Conservation (phyloP, 345 rosid genomes). For the Pistacia vera region DNA sequence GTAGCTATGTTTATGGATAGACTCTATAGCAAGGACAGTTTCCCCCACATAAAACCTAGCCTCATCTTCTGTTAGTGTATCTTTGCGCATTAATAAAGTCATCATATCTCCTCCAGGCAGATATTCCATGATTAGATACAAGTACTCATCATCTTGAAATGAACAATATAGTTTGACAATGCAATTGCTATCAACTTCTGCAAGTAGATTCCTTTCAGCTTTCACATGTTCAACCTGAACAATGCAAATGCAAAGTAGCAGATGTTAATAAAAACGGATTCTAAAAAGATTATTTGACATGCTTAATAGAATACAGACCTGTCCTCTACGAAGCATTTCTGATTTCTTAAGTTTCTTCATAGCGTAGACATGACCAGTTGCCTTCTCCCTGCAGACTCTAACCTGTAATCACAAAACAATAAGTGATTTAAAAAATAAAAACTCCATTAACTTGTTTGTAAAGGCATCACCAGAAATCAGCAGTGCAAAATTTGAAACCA, state of each 20-base stretch:
- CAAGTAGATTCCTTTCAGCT: constrained; percentile 97
- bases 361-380: constrained; percentile 84
- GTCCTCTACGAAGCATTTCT: constrained; percentile 99
- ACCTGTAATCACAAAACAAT: constrained; percentile 51
- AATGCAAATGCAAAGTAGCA: constrained; percentile 25
- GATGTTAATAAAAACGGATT: constrained; percentile 16
- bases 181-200: constrained; percentile 98
- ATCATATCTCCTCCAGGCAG: constrained; percentile 99
- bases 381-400: constrained; percentile 85
- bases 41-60: constrained; percentile 96
- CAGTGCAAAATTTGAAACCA: not conserved
- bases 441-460: not conserved
- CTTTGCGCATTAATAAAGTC: constrained; percentile 98
- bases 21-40: constrained; percentile 93
- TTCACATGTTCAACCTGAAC: constrained; percentile 96
- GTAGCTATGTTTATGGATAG: constrained; percentile 95
- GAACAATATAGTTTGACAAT: constrained; percentile 95
- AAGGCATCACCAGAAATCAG: not conserved
- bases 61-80: constrained; percentile 92
- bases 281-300: not conserved
- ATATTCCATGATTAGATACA: constrained; percentile 97
- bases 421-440: not conserved
- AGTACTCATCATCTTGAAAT: constrained; percentile 92
- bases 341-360: constrained; percentile 97
- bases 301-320: constrained; percentile 44